phyloP scores from a whole-genome alignment of 2,329 filamentous ascomycete species.

The Ophiostoma triangulosporum region DNA sequence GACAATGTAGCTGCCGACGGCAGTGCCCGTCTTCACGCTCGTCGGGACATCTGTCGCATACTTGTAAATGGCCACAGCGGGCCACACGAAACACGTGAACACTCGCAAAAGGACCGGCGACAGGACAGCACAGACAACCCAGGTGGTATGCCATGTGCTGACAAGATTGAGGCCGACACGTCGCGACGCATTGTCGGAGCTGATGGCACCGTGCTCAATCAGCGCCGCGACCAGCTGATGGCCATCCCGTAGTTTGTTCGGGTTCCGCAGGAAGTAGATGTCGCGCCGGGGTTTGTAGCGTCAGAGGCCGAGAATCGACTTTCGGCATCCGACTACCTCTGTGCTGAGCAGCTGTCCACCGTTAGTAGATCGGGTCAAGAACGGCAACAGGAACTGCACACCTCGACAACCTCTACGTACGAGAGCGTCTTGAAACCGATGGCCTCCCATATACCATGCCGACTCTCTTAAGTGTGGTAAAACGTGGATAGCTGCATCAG shows the following conservation, averaged over 20 bases:
- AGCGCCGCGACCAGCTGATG: background rate
- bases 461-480: background rate
- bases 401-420: background rate
- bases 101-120: background rate
- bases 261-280: background rate
- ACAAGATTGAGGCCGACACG: background rate
- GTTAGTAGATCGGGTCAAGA: background rate
- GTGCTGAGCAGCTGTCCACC: background rate
- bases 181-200: too few relatives aligned
- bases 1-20: background rate
- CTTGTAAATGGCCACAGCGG: background rate
- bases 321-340: background rate
- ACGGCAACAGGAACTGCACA: background rate
- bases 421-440: background rate
- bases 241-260: background rate
- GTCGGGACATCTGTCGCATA: background rate
- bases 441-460: background rate
- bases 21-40: background rate
- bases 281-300: background rate
- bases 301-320: background rate
- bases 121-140: background rate
- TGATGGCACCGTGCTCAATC: background rate
- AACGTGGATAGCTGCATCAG: background rate
- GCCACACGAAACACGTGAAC: background rate
- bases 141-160: background rate